Base-by-base conservation (phyloP, 2,329 filamentous ascomycete species). In the Fusarium pilosicola region DNA sequence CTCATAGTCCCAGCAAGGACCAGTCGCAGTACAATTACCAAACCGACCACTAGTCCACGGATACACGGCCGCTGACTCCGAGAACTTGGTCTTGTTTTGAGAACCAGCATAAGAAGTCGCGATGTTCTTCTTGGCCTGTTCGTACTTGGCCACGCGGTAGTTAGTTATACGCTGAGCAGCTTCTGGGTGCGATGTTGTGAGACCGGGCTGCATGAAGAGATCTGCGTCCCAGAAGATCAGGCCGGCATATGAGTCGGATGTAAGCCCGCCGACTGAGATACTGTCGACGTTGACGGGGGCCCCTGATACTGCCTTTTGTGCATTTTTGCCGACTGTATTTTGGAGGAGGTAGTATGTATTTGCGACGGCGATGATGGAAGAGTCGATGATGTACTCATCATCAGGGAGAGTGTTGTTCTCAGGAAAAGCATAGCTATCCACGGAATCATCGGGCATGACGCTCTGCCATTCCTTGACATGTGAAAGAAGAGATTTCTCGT, bases 1-100 rank as follows among this genome's bases (percentile, higher is more conserved):
- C 20, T 65, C 58, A 3, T 65, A 65, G 4, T 65, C 62, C 62
- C 62, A 65, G 4, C 62, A 65, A 22, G 62, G 62, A 7, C 62
- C 62, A 2, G 62, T 65, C 4, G 58, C 58, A 22, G 62, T 65
- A 1, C 62, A 65, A 41, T 65, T 63, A 0, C 62, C 62, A 5
- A 44, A 65, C 1, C 62, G 1, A 0, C 58, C 62, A 24, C 62
- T 65, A 0, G 62, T 65, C 62, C 62, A 65, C 0, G 62, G 58
- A 46, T 65, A 65, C 7, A 65, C 62, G 12, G 62, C 62, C 12
- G 62, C 39, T 2, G 57, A 52, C 1, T 48, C 17, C 2, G 62
- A 63, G 20, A 65, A 65, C 11, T 65, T 17, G 1, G 62, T 65
- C 4, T 65, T 18, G 15, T 65, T 65, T 13, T 65, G 39, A 12